phyloP scores from a whole-genome alignment of 2,329 filamentous ascomycete species.

The Leptodontidium sp. region DNA sequence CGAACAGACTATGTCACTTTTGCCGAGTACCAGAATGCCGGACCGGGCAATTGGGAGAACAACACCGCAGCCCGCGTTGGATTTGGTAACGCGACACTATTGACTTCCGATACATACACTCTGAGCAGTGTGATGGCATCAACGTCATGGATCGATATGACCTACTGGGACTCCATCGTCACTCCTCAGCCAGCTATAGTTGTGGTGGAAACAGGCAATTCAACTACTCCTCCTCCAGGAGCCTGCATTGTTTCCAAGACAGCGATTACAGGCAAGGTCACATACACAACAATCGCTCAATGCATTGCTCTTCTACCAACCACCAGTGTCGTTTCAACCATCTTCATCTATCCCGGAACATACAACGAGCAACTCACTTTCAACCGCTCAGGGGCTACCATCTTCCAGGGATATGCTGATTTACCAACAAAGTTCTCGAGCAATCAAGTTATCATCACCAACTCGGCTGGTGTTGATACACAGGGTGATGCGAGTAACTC shows the following conservation, averaged over 20 bases:
- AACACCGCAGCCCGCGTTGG: constrained; percentile 46
- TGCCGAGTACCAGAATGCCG: constrained; percentile 33
- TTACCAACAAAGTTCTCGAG: constrained; percentile 12
- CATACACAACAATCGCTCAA: constrained; percentile 49
- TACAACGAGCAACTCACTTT: constrained; percentile 61
- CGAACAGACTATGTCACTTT: constrained; percentile 30
- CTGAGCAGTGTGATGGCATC: constrained; percentile 51
- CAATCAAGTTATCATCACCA: constrained; percentile 25
- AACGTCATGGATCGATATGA: constrained; percentile 53
- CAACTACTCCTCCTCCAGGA: constrained; percentile 47
- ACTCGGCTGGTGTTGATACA: constrained; percentile 21
- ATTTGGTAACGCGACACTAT: constrained; percentile 48
- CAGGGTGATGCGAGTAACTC: constrained; percentile 22
- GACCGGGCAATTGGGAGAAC: constrained; percentile 41
- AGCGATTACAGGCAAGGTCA: constrained; percentile 47
- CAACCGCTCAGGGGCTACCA: constrained; percentile 43
- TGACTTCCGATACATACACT: constrained; percentile 48
- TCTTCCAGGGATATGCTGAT: constrained; percentile 22
- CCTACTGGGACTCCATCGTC: constrained; percentile 49
- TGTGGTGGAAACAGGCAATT: constrained; percentile 34
- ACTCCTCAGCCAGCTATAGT: constrained; percentile 46
- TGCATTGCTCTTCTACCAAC: constrained; percentile 49
- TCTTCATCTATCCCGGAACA: constrained; percentile 63
- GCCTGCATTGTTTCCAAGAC: constrained; percentile 50
- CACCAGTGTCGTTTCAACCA: constrained; percentile 51